phyloP scores from a whole-genome alignment of 1,284 basidiomycete genomes.

The Puccinia hordei region DNA sequence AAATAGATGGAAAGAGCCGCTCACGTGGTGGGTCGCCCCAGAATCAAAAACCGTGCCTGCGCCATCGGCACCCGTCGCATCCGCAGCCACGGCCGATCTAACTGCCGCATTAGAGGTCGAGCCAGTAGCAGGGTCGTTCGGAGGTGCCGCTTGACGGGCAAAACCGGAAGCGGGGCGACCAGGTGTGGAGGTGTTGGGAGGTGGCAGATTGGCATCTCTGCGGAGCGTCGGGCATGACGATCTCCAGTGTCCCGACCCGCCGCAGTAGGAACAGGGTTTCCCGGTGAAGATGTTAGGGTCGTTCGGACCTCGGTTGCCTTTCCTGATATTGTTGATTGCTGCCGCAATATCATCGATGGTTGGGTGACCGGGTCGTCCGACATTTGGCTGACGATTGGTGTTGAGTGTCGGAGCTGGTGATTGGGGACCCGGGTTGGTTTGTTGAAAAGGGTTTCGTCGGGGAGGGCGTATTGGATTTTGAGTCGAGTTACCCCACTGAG shows the following conservation, averaged over 20 bases:
- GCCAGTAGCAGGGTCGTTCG: background rate
- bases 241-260: background rate
- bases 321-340: slow-evolving; percentile 3
- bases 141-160: slow-evolving; percentile 13
- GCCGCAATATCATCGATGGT: background rate
- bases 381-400: background rate
- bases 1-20: background rate
- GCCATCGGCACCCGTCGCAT: background rate
- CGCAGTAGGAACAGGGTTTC: background rate
- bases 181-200: background rate
- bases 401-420: background rate
- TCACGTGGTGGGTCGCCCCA: slow-evolving; percentile 18
- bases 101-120: background rate
- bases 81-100: background rate
- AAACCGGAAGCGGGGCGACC: slow-evolving; percentile 26
- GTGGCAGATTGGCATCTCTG: background rate
- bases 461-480: background rate
- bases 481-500: background rate
- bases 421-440: too few relatives aligned
- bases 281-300: background rate
- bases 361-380: background rate
- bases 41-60: slow-evolving; percentile 21
- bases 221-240: background rate
- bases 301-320: background rate
- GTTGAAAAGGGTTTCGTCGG: background rate